A percentile compares a stretch with the other conserved stretches of the same genome.
These are phyloP conservation scores for Puccinia novopanici DNA, from an alignment of 1,284 basidiomycete genomes.

Conservation along the genomic window DNA sequence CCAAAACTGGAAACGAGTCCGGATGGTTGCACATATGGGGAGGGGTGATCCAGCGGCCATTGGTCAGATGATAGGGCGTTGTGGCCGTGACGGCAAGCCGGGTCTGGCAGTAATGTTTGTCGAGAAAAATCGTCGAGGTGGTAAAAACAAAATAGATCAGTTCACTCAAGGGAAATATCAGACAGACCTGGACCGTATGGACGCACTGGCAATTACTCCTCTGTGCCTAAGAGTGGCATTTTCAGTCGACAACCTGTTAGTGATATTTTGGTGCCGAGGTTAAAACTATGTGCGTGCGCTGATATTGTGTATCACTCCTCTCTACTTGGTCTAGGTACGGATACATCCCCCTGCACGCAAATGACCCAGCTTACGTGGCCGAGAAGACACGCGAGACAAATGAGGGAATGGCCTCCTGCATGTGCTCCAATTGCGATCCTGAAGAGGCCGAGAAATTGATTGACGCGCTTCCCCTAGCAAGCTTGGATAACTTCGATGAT, in stretches of 20 bases:
- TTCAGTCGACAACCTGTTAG: background rate
- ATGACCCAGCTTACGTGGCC: background rate
- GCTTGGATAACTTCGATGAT: background rate
- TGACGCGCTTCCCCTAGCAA: background rate
- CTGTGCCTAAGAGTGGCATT: too few species aligned
- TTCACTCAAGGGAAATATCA: background rate
- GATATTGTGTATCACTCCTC: too few species aligned
- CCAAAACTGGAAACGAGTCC: too few species aligned
- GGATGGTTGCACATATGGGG: too few species aligned
- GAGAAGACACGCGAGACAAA: background rate
- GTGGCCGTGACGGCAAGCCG: too few species aligned
- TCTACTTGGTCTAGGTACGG: background rate
- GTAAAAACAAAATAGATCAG: background rate
- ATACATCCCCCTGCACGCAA: background rate
- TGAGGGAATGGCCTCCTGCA: background rate
- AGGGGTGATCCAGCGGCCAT: too few species aligned
- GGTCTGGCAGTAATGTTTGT: too few species aligned
- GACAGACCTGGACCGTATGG: background rate
- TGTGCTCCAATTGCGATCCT: background rate
- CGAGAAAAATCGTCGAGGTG: background rate
- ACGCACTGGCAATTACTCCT: background rate
- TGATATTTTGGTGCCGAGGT: background rate
- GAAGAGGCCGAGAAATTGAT: background rate
- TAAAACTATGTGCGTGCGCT: too few species aligned
- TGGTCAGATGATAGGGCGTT: conserved; percentile 17